Evolutionary conservation across 257 asterid genomes (phyloP), one percentile per base, ranked within the genome.

Genomic region (Solanum verrucosum): DNA sequence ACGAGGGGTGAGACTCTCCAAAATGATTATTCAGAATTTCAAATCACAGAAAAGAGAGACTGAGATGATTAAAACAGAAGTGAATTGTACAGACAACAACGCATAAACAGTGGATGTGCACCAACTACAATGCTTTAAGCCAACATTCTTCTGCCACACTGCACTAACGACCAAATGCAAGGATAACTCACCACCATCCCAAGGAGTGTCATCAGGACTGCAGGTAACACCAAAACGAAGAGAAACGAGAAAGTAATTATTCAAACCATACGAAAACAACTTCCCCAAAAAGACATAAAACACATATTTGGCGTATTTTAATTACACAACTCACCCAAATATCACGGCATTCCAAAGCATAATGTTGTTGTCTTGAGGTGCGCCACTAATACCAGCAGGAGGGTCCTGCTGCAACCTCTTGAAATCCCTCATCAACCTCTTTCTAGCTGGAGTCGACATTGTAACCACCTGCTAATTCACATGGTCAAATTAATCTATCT

Each of bases 151-250:
- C 86, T 49, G 70, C 86, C 70, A 49, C 37, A 49, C 70, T 49
- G 86, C 86, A 82, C 29, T 49, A 82, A 82, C 7, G 37, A 82
- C 86, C 77, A 83, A 89, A 87, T 63, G 87, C 84, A 79, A 90
- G 90, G 88, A 90, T 83, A 88, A 92, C 96, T 90, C 88, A 95
- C 98, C 98, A 90, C 96, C 98, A 91, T 94, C 98, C 98, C 98
- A 95, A 59, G 98, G 98, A 67, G 98, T 95, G 88, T 95, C 98
- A 92, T 95, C 98, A 89, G 98, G 98, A 85, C 98, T 94, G 93
- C 96, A 92, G 90, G 87, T 86, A 91, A 93, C 92, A 93, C 84
- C 88, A 89, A 79, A 93, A 87, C 92, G 85, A 88, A 91, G 90
- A 91, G 88, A 87, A 91, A 82, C 70, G 44, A 82, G 9, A 82